Evolutionary conservation across 306 rosid genomes (phyloP), one percentile per base, ranked within the genome.

Genomic region (Trichosanthes truncata): DNA sequence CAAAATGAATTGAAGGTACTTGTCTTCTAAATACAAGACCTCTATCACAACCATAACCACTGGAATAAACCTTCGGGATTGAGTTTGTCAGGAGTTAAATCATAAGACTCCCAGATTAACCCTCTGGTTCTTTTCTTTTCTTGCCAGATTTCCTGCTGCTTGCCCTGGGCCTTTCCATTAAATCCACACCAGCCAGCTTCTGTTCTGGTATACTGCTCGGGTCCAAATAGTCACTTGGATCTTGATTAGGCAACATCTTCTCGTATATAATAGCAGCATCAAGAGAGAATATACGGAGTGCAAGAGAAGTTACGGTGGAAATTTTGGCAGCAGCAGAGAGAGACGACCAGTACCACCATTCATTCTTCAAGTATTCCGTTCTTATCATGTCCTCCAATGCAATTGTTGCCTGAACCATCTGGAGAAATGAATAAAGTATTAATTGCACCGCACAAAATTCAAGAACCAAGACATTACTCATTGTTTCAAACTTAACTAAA

Each of bases 321-420:
- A 88, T 89, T 85, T 88, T 90, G 79, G 94, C 96, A 33, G 99
- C 98, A 82, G 97, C 99, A 20, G 99, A 89, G 84, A 87, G 92
- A 59, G 99, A 93, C 26, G 99, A 96, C 99, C 99, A 96, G 85
- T 96, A 96, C 98, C 98, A 96, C 99, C 99, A 96, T 78, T 90
- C 98, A 91, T 90, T 96, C 87, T 87, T 90, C 23, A 96, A 88
- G 88, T 90, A 88, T 52, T 91, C 94, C 0, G 94, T 86, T 92
- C 87, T 91, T 68, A 96, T 91, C 98, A 91, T 88, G 91, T 93
- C 98, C 89, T 96, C 99, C 80, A 96, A 83, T 77, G 90, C 75
- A 35, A 93, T 82, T 67, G 93, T 91, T 13, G 97, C 98, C 87
- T 96, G 97, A 83, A 93, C 89, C 94, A 96, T 90, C 99, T 96